Percentiles rank a stretch among this genome's conserved stretches.
Conservation (phyloP, 768 basidiomycete genomes). For the Mycena vulgaris region DNA sequence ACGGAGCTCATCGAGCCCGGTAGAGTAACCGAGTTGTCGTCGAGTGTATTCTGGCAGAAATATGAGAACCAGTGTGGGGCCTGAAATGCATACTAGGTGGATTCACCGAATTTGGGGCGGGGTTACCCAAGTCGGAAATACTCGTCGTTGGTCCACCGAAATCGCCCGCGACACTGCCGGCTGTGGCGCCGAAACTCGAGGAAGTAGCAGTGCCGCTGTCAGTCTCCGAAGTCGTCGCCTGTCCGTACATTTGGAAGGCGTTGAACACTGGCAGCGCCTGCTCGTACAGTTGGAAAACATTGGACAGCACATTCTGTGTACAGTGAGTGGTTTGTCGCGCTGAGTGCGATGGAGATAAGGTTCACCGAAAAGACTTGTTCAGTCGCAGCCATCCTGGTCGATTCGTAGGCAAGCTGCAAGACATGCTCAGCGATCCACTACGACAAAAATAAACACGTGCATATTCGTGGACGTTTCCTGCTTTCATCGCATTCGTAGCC, state of each 20-base stretch:
- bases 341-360: not conserved
- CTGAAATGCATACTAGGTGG: too few species aligned
- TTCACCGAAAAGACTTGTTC: conserved; percentile 62
- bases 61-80: too few species aligned
- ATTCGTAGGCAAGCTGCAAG: conserved; percentile 70
- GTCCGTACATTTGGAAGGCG: too few species aligned
- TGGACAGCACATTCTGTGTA: conserved; percentile 62
- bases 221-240: too few species aligned
- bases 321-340: not conserved
- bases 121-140: conserved; percentile 24
- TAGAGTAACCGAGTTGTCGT: too few species aligned
- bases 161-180: conserved; percentile 38
- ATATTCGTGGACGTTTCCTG: conserved; percentile 75
- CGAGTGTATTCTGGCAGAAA: too few species aligned
- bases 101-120: too few species aligned
- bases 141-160: conserved; percentile 49
- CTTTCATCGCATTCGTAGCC: conserved; percentile 68
- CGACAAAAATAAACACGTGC: conserved; percentile 59
- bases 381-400: conserved; percentile 66
- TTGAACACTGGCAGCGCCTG: too few species aligned
- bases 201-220: conserved; percentile 39
- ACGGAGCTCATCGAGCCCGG: too few species aligned
- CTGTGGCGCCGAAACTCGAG: conserved; percentile 18
- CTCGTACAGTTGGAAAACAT: conserved; percentile 65
- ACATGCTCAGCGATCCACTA: not conserved